phyloP scores from a whole-genome alignment of 73 alveolate genomes.

The Paramecium biaurelia region DNA sequence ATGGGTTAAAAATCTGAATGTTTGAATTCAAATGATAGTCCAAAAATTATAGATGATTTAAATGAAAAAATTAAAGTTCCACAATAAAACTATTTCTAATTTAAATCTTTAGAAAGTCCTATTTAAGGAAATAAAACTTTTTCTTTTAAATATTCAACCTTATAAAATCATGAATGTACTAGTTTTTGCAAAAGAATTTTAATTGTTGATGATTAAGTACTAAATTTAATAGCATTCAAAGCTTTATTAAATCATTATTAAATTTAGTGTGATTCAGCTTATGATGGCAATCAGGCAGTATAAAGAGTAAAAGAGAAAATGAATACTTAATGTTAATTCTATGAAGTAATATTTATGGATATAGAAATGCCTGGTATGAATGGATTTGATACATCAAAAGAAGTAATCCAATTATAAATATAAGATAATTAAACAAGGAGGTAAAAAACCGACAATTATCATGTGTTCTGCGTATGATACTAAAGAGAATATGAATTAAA shows the following conservation, averaged over 20 bases:
- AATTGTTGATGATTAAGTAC: background rate
- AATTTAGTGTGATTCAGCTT: background rate
- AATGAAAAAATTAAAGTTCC: background rate
- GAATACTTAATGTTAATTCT: background rate
- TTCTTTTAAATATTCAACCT: background rate
- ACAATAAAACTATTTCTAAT: background rate
- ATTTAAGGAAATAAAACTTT: background rate
- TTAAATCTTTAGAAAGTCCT: background rate
- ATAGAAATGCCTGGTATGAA: slow-evolving; percentile 28
- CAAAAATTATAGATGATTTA: background rate
- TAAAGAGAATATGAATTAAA: background rate
- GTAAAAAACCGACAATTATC: background rate
- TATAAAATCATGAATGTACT: background rate
- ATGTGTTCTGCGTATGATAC: slow-evolving; percentile 37
- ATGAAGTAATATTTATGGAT: slow-evolving; percentile 20
- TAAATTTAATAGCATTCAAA: background rate
- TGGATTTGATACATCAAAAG: background rate
- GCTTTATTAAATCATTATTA: background rate
- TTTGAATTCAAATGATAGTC: background rate
- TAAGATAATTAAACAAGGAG: background rate
- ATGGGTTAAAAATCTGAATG: background rate
- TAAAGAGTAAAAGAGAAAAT: background rate
- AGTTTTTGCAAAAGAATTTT: background rate
- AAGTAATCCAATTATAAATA: background rate
- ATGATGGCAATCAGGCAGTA: background rate